Evolutionary conservation across 768 basidiomycete genomes (phyloP).

Genomic region (Xanthoconium stramineum): DNA sequence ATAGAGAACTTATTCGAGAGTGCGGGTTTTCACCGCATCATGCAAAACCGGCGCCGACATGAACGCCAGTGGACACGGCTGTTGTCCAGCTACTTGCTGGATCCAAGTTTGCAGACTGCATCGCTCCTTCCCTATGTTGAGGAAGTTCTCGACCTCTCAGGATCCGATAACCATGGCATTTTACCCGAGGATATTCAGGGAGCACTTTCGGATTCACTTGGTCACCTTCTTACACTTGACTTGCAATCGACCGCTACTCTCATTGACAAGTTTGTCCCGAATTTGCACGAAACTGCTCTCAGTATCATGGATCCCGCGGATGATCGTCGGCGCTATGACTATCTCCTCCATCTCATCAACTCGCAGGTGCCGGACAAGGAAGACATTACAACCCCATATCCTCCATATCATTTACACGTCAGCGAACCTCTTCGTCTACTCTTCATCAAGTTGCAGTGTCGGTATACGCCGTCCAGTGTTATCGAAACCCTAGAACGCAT

Average conservation of each 20-base stretch:
- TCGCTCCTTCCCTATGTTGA: constrained; percentile 69
- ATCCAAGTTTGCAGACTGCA: constrained; percentile 55
- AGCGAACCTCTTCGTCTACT: constrained; percentile 48
- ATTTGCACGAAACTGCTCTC: constrained; percentile 64
- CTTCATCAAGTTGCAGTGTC: constrained; percentile 74
- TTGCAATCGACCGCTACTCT: constrained; percentile 68
- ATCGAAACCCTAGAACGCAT: constrained; percentile 59
- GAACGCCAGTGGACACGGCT: constrained; percentile 76
- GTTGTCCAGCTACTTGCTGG: constrained; percentile 70
- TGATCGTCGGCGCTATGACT: constrained; percentile 62
- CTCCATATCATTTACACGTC: constrained; percentile 43
- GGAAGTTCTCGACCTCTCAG: constrained; percentile 52
- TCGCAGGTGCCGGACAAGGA: constrained; percentile 43
- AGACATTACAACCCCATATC: constrained; percentile 17
- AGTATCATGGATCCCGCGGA: constrained; percentile 41
- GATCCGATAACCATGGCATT: constrained; percentile 43
- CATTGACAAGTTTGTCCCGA: constrained; percentile 65
- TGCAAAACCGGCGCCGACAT: constrained; percentile 75
- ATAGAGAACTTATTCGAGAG: constrained; percentile 67
- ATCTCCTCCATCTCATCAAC: constrained; percentile 72
- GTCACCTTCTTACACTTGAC: constrained; percentile 58
- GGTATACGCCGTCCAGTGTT: constrained; percentile 60
- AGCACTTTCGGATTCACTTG: constrained; percentile 58
- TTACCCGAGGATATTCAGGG: constrained; percentile 55
- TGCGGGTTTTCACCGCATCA: constrained; percentile 89